Evolutionary conservation across 2,329 filamentous ascomycete species (phyloP).

Genomic region (Fusarium siculi): DNA sequence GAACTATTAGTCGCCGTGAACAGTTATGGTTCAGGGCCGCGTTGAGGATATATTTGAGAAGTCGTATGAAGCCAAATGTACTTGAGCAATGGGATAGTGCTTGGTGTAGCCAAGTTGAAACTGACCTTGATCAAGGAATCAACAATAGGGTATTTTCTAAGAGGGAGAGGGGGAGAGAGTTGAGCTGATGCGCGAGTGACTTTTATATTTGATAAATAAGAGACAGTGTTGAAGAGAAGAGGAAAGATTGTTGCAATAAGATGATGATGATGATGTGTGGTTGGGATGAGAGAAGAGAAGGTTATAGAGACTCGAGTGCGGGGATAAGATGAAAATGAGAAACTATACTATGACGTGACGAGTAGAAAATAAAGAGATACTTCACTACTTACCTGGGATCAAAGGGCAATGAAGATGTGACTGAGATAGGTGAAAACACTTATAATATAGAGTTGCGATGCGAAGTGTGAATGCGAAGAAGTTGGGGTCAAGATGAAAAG

Average conservation of each 20-base stretch:
- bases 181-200: neutral
- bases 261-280: neutral
- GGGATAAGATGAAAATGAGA: neutral
- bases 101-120: neutral
- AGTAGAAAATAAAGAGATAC: neutral
- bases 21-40: neutral
- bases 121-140: constrained; percentile 12
- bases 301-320: neutral
- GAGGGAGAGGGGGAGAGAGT: neutral
- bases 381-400: neutral
- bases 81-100: neutral
- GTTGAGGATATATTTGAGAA: neutral
- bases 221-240: neutral
- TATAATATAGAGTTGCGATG: neutral
- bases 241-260: neutral
- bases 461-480: constrained; percentile 6
- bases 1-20: neutral
- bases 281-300: neutral
- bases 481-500: constrained; percentile 13
- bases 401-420: constrained; percentile 1
- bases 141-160: neutral
- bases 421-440: neutral
- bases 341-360: neutral
- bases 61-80: neutral
- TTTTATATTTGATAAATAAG: neutral